Conservation (phyloP, 2,329 filamentous ascomycete species). For the Huntiella bhutanensis region DNA sequence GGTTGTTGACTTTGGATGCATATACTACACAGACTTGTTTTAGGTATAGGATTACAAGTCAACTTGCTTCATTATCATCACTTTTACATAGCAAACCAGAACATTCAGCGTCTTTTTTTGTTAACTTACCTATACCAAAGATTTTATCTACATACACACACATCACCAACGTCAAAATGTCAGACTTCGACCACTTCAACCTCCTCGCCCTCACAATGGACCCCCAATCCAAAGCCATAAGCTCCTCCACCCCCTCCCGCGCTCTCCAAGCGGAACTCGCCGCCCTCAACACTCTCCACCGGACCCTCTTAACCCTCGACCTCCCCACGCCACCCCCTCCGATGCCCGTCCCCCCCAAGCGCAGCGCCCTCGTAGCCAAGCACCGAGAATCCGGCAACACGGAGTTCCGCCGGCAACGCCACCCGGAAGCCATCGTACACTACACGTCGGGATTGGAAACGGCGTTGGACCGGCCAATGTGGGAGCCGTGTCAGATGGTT, state of each 20-base stretch:
- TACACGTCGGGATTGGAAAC: slow-evolving; percentile 82
- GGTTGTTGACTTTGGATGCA: too few species aligned
- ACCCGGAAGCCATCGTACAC: slow-evolving; percentile 56
- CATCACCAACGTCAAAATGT: slow-evolving; percentile 22
- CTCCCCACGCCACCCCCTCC: slow-evolving; percentile 62
- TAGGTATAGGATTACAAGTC: too few species aligned
- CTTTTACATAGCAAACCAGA: too few species aligned
- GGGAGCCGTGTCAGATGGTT: slow-evolving; percentile 73
- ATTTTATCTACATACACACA: neutral
- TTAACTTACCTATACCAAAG: too few species aligned
- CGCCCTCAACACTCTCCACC: slow-evolving; percentile 63
- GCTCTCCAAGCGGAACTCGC: slow-evolving; percentile 45
- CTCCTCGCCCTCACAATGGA: slow-evolving; percentile 68
- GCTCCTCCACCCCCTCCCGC: slow-evolving; percentile 27
- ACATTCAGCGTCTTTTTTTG: too few species aligned
- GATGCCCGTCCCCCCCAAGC: slow-evolving; percentile 81
- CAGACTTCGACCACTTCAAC: slow-evolving; percentile 55
- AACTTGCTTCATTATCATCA: too few species aligned
- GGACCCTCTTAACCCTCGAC: slow-evolving; percentile 45
- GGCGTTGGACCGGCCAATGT: slow-evolving; percentile 62
- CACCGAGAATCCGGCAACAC: slow-evolving; percentile 74
- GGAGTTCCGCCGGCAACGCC: slow-evolving; percentile 59
- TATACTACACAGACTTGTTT: too few species aligned
- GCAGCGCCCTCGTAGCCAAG: slow-evolving; percentile 71
- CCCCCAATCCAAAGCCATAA: slow-evolving; percentile 60